Evolutionary conservation across 2,329 filamentous ascomycete species (phyloP), one percentile per base, ranked within the genome.

Genomic region (Paecilomyces formosus): DNA sequence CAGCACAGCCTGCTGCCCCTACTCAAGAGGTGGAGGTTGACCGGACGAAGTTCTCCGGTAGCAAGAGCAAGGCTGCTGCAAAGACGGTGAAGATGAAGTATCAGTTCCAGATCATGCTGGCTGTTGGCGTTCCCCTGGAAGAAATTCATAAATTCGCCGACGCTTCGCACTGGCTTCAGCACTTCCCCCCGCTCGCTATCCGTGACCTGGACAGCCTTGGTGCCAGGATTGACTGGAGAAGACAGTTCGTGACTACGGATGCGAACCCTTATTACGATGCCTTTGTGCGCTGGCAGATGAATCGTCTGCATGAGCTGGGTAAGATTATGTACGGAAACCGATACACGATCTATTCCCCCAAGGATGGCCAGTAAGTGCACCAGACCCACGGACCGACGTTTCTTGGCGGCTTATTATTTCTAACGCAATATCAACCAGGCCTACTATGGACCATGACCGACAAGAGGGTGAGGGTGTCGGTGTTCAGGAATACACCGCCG

Each of bases 251-350:
- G 63, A 99, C 94, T 6, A 99, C 94, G 2, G 92, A 97, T 67
- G 92, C 91, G 35, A 99, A 99, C 76, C 92, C 91, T 3, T 97
- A 94, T 79, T 99, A 96, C 72, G 93, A 99, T 72, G 85, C 90
- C 3, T 99, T 99, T 69, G 88, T 97, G 49, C 81, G 90, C 68
- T 99, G 94, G 94, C 94, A 97, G 77, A 97, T 97, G 90, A 92
- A 89, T 73, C 88, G 90, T 63, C 82, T 97, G 55, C 90, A 89
- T 75, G 89, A 94, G 71, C 79, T 96, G 61, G 85, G 89, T 68
- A 97, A 97, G 81, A 93, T 97, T 76, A 90, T 92, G 76, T 95
- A 94, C 68, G 92, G 91, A 57, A 94, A 91, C 79, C 81, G 92
- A 68, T 96, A 97, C 74, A 97, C 93, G 6, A 88, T 97, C 64